A percentile compares a stretch with the other conserved stretches of the same genome.
These are phyloP conservation scores for Codiaeum variegatum DNA, from an alignment of 441 rosid genomes.

Conservation along the genomic window DNA sequence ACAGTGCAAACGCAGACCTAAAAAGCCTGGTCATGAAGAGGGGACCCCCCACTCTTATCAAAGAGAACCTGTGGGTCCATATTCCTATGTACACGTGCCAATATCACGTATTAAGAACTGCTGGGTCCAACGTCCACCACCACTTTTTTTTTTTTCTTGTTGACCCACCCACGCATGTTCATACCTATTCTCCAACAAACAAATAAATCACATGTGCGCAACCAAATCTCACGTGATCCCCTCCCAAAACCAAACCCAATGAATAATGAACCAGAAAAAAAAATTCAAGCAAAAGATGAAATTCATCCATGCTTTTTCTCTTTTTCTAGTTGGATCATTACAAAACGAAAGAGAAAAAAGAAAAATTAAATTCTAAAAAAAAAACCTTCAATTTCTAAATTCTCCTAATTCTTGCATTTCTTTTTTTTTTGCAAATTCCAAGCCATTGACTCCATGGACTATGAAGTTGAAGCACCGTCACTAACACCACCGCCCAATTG, in stretches of 20 bases:
- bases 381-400: not conserved
- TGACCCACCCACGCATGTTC: constrained; percentile 16
- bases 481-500: constrained; percentile 4
- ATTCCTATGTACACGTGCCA: constrained; percentile 26
- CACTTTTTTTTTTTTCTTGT: constrained; percentile 2
- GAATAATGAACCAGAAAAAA: not conserved
- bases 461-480: constrained; percentile 11
- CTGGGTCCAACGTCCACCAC: constrained; percentile 10
- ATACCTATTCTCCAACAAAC: not conserved
- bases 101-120: constrained; percentile 16
- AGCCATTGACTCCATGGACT: not conserved
- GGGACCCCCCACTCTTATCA: constrained; percentile 9
- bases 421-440: too few relatives aligned
- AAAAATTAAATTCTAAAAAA: not conserved
- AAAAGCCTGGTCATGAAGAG: not conserved
- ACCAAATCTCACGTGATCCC: constrained; percentile 12
- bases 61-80: not conserved
- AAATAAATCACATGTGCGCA: constrained; percentile 1
- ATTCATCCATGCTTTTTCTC: not conserved
- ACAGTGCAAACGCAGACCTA: not conserved
- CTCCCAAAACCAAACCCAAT: not conserved
- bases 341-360: not conserved
- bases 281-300: not conserved
- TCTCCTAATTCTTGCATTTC: not conserved
- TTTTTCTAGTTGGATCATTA: not conserved